Conservation (phyloP, 2,329 filamentous ascomycete genomes). For the Apiospora kogelbergensis region DNA sequence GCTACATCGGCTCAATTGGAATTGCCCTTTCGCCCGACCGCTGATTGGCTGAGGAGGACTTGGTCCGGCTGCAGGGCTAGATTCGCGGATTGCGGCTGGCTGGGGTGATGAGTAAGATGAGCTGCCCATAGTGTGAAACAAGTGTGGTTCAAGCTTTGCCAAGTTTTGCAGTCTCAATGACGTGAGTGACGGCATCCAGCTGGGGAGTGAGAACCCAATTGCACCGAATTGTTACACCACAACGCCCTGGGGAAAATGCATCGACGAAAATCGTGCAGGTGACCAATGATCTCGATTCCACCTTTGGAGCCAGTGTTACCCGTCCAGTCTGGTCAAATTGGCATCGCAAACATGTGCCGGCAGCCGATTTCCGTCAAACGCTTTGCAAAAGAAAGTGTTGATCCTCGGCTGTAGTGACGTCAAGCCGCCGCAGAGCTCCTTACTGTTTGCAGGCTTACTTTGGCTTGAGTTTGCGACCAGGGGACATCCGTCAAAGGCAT, state of each 20-base stretch:
- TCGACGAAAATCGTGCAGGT: not conserved
- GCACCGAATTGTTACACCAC: not conserved
- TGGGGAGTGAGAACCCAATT: not conserved
- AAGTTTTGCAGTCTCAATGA: conserved; percentile 26
- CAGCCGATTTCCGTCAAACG: not conserved
- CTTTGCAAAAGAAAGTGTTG: not conserved
- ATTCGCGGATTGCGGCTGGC: not conserved
- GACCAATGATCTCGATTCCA: not conserved
- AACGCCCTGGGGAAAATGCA: too few species aligned
- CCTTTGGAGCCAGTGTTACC: not conserved
- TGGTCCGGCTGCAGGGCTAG: not conserved
- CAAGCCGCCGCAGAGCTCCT: not conserved
- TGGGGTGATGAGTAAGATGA: conserved; percentile 2
- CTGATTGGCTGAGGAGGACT: not conserved
- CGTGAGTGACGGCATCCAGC: conserved; percentile 14
- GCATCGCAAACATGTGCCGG: not conserved
- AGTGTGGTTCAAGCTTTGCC: conserved; percentile 26
- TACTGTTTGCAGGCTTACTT: not conserved
- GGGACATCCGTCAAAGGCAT: not conserved
- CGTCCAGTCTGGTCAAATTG: not conserved
- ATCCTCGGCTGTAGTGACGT: not conserved
- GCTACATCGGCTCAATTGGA: not conserved
- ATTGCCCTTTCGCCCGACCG: too few species aligned
- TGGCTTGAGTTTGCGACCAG: not conserved
- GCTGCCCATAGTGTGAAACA: conserved; percentile 13